phyloP scores from a whole-genome alignment of 169 alveolate genomes.

The Amoebophrya sp. region DNA sequence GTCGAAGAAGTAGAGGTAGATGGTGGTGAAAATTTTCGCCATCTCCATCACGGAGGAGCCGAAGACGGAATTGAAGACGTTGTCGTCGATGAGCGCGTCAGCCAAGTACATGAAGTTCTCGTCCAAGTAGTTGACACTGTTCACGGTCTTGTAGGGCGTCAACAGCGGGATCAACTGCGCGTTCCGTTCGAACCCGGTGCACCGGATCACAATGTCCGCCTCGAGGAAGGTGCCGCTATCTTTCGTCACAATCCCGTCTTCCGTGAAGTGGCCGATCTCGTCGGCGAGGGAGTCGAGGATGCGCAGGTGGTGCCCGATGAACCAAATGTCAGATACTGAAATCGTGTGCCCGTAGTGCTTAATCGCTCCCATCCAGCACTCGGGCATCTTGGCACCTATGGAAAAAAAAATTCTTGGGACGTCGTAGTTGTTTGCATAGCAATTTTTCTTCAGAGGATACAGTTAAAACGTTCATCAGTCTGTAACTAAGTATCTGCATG shows the following conservation, averaged over 20 bases:
- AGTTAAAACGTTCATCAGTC: too few species aligned
- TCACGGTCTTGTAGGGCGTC: not conserved
- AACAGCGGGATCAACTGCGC: not conserved
- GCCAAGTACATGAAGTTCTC: not conserved
- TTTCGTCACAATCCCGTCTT: not conserved
- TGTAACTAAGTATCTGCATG: too few species aligned
- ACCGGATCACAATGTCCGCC: not conserved
- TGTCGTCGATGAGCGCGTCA: not conserved
- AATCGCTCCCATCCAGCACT: not conserved
- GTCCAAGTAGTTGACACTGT: not conserved
- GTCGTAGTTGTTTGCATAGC: too few species aligned
- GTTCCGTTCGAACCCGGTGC: not conserved
- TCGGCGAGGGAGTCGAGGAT: not conserved
- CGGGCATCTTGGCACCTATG: conserved; percentile 5
- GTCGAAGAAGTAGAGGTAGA: not conserved
- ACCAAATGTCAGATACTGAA: not conserved
- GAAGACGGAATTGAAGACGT: not conserved
- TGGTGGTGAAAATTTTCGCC: not conserved
- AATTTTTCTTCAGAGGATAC: too few species aligned
- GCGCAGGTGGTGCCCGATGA: not conserved
- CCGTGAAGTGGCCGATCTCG: not conserved
- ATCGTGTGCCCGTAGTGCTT: not conserved
- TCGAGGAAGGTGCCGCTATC: not conserved
- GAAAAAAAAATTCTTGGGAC: too few species aligned
- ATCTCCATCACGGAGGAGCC: not conserved